Percentiles rank a stretch among this genome's conserved stretches.
Evolutionary conservation across 352 stramenopile genomes (phyloP).

Genomic region (Globisporangium perplexum): DNA sequence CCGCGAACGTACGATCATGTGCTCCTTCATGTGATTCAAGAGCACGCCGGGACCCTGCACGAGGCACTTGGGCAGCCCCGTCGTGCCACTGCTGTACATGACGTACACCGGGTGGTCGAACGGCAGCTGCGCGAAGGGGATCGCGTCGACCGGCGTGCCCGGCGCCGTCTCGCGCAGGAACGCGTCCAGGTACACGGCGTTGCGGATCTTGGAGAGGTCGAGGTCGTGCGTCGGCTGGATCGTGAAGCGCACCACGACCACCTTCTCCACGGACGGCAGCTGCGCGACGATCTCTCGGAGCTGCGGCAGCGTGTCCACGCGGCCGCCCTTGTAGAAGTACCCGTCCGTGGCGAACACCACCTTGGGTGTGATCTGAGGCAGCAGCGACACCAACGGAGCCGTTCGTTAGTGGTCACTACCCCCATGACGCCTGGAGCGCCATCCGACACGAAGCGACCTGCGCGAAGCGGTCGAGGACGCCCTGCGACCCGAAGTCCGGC

Average conservation of each 20-base stretch:
- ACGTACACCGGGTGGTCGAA: conserved; percentile 87
- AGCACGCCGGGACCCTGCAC: conserved; percentile 73
- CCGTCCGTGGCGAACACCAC: conserved; percentile 69
- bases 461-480: conserved; percentile 75
- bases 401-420: neutral
- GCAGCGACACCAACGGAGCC: neutral
- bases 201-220: conserved; percentile 49
- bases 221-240: conserved; percentile 45
- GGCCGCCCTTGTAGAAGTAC: conserved; percentile 76
- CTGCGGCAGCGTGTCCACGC: conserved; percentile 55
- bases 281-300: conserved; percentile 55
- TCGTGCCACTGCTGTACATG: conserved; percentile 87
- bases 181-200: conserved; percentile 45
- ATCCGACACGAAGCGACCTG: conserved; percentile 20
- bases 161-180: conserved; percentile 34
- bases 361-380: conserved; percentile 54
- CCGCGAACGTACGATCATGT: conserved; percentile 45
- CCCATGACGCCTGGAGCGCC: neutral
- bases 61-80: conserved; percentile 83
- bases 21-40: conserved; percentile 79
- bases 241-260: conserved; percentile 65
- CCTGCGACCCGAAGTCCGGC: conserved; percentile 80
- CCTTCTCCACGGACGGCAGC: conserved; percentile 54
- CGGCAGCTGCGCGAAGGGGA: conserved; percentile 64
- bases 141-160: conserved; percentile 18